Evolutionary conservation across 1,139 yeast species (phyloP).

Genomic region (Lodderomyces beijingensis): DNA sequence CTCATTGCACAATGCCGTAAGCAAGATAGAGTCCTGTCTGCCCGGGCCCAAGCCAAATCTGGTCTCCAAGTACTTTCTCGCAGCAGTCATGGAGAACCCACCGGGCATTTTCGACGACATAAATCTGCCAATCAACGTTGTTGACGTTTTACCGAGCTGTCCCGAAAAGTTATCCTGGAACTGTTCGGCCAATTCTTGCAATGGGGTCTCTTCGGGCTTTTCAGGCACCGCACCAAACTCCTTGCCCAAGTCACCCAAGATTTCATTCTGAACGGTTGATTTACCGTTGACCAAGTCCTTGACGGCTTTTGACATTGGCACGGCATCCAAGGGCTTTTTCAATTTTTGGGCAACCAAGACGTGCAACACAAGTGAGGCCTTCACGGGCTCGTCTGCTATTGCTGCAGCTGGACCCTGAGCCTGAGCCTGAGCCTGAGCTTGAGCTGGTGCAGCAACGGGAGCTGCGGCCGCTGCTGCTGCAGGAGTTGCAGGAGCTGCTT

Average conservation of each 20-base stretch:
- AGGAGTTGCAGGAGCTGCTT: constrained; percentile 42
- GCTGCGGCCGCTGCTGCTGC: constrained; percentile 45
- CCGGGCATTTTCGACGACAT: constrained; percentile 99
- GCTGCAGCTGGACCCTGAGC: constrained; percentile 75
- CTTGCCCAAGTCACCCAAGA: constrained; percentile 95
- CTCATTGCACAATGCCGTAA: constrained; percentile 80
- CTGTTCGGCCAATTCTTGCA: constrained; percentile 89
- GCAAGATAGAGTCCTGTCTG: constrained; percentile 87
- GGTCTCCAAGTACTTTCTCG: constrained; percentile 85
- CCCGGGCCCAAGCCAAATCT: constrained; percentile 91
- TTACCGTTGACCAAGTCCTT: constrained; percentile 98
- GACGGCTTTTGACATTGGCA: constrained; percentile 88
- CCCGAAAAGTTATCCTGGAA: constrained; percentile 91
- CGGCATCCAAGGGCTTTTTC: constrained; percentile 81
- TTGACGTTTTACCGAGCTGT: constrained; percentile 86
- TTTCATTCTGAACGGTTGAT: constrained; percentile 97
- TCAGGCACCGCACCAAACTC: constrained; percentile 98
- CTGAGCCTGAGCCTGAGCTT: constrained; percentile 56
- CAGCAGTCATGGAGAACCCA: constrained; percentile 88
- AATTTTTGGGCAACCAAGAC: constrained; percentile 93
- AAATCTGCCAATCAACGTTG: constrained; percentile 83
- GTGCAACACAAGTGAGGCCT: constrained; percentile 78
- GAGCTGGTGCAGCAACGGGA: constrained; percentile 54
- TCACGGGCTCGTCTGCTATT: constrained; percentile 84
- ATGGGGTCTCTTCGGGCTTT: constrained; percentile 97